phyloP scores from a whole-genome alignment of 768 basidiomycete genomes.

The Termitomyces sp. region DNA sequence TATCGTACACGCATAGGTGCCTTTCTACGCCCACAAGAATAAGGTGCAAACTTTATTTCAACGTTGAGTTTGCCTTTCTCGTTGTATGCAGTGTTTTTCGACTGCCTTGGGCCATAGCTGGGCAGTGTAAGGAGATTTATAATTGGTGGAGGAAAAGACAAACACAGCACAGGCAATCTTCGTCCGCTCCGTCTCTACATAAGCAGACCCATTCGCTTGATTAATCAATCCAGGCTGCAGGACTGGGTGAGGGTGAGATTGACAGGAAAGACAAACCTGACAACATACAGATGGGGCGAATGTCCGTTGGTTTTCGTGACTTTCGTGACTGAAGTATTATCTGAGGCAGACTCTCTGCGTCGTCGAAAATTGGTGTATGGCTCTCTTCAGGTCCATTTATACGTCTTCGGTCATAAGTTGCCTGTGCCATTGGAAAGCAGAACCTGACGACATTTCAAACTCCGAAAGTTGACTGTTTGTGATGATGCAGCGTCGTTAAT shows the following conservation, averaged over 20 bases:
- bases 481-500: conserved; percentile 32
- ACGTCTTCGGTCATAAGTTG: conserved; percentile 76
- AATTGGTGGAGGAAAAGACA: conserved; percentile 25
- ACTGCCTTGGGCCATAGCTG: conserved; percentile 84
- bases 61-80: conserved; percentile 89
- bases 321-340: conserved; percentile 35
- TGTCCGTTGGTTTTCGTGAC: conserved; percentile 53
- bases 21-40: conserved; percentile 72
- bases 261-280: conserved; percentile 1
- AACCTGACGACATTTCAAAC: conserved; percentile 22
- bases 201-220: conserved; percentile 95
- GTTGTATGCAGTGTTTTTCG: conserved; percentile 74
- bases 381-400: conserved; percentile 90
- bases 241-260: conserved; percentile 41
- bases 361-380: conserved; percentile 54
- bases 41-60: conserved; percentile 96
- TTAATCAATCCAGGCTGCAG: conserved; percentile 85
- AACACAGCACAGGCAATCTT: conserved; percentile 98
- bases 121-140: conserved; percentile 3
- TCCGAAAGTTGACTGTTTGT: conserved; percentile 19
- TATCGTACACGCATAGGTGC: conserved; percentile 79
- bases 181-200: conserved; percentile 87
- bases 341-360: conserved; percentile 20
- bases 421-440: conserved; percentile 41
- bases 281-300: conserved; percentile 80